Percentiles rank a stretch among this genome's conserved stretches.
Evolutionary conservation across 2,329 filamentous ascomycete genomes (phyloP).

Genomic region (Botryotinia calthae): DNA sequence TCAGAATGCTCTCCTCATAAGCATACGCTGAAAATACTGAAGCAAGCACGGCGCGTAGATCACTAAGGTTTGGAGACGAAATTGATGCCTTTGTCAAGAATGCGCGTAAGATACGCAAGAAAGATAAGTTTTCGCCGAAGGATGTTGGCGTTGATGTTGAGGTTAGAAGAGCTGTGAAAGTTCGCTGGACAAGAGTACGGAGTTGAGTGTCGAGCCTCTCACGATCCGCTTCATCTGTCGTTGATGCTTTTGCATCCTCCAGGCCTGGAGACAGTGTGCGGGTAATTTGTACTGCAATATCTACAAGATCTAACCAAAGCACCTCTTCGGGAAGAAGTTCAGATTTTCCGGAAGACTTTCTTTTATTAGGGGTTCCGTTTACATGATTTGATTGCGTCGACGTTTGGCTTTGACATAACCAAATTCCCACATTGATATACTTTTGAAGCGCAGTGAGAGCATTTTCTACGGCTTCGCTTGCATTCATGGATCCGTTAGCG

Average conservation of each 20-base stretch:
- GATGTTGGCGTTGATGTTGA: conserved; percentile 57
- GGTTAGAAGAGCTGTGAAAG: conserved; percentile 81
- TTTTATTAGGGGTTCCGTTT: conserved; percentile 50
- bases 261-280: conserved; percentile 60
- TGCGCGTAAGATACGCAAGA: conserved; percentile 82
- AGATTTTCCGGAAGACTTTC: conserved; percentile 42
- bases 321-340: conserved; percentile 54
- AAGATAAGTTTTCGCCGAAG: conserved; percentile 61
- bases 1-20: conserved; percentile 87
- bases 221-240: conserved; percentile 46
- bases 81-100: conserved; percentile 82
- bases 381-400: conserved; percentile 48
- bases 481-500: conserved; percentile 53
- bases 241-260: conserved; percentile 38
- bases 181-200: conserved; percentile 79
- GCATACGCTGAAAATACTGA: conserved; percentile 95
- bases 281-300: conserved; percentile 61
- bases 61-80: conserved; percentile 80
- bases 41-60: conserved; percentile 77
- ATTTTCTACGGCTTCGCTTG: conserved; percentile 65
- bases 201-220: conserved; percentile 65
- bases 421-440: conserved; percentile 89
- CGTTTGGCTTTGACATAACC: conserved; percentile 87
- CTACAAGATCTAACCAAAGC: conserved; percentile 61
- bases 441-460: conserved; percentile 78